phyloP scores from a whole-genome alignment of 805 yeast genomes.

The Tetrapisispora nanseiensis region DNA sequence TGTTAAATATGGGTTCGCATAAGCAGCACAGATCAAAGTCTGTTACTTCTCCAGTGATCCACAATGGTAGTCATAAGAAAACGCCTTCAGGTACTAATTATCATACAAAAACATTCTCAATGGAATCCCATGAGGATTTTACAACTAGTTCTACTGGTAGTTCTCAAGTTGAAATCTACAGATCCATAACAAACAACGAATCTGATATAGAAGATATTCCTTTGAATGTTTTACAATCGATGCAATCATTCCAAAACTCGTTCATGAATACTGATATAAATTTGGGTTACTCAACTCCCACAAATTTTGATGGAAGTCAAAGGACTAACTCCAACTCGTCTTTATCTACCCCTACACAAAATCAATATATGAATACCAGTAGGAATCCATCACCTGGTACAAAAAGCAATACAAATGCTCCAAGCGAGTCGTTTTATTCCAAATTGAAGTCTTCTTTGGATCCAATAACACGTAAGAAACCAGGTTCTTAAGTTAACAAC shows the following conservation, averaged over 20 bases:
- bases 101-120: not conserved
- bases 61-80: not conserved
- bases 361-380: not conserved
- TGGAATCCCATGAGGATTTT: not conserved
- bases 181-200: constrained; percentile 4
- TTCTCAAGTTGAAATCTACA: not conserved
- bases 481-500: no score
- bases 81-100: not conserved
- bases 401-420: not conserved
- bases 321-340: not conserved
- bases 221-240: constrained; percentile 3
- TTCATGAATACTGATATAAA: not conserved
- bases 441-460: constrained; percentile 1
- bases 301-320: not conserved
- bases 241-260: constrained; percentile 1
- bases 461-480: not conserved
- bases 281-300: not conserved
- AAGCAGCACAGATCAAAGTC: constrained; percentile 4
- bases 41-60: not conserved
- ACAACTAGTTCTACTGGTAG: not conserved
- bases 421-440: not conserved
- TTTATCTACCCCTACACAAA: not conserved
- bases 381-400: not conserved
- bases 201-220: constrained; percentile 5
- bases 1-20: constrained; percentile 14